Conservation (phyloP, 257 asterid genomes). For the Solanum rostratum region DNA sequence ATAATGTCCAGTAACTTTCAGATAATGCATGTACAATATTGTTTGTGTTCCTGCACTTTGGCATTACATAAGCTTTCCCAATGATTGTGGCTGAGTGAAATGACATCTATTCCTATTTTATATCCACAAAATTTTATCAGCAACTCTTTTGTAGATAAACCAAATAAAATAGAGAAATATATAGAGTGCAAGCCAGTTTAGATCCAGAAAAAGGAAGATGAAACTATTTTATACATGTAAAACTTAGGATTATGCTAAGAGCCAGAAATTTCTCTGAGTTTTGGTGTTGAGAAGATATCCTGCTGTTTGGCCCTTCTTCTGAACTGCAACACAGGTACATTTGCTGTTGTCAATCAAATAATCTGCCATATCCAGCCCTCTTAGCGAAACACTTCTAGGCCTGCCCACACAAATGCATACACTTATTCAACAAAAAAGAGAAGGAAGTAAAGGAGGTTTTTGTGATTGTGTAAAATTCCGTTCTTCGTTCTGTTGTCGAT, state of each 20-base stretch:
- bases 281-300: conserved; percentile 71
- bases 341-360: conserved; percentile 60
- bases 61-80: neutral
- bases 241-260: conserved; percentile 35
- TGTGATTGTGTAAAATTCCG: neutral
- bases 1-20: neutral
- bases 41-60: neutral
- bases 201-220: neutral
- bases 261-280: conserved; percentile 69
- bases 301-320: conserved; percentile 57
- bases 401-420: conserved; percentile 14
- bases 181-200: neutral
- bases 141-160: neutral
- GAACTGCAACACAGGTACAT: conserved; percentile 71
- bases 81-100: neutral
- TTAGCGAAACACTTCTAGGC: conserved; percentile 34
- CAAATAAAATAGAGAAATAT: neutral
- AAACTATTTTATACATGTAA: neutral
- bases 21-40: neutral
- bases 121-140: neutral
- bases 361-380: conserved; percentile 59
- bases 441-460: neutral
- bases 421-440: neutral
- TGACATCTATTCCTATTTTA: neutral
- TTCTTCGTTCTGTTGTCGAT: too few species aligned